phyloP scores from a whole-genome alignment of 176 grass and related monocot species.

The Eleusine indica region DNA sequence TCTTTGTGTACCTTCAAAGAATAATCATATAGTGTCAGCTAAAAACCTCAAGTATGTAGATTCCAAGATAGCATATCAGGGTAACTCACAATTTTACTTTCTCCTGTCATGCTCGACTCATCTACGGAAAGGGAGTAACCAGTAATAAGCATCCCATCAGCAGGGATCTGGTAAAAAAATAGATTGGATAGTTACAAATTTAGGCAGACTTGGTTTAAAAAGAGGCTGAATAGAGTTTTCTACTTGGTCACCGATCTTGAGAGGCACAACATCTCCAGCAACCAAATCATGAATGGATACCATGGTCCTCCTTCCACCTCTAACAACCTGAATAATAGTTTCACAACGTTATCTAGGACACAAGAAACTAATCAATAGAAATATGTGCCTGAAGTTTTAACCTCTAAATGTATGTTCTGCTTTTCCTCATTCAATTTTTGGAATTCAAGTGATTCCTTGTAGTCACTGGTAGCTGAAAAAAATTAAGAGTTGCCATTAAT shows the following conservation, averaged over 20 bases:
- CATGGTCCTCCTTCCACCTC: conserved; percentile 72
- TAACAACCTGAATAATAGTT: conserved; percentile 65
- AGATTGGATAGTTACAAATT: too few species aligned
- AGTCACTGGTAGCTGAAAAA: conserved; percentile 75
- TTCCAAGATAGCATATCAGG: conserved; percentile 1
- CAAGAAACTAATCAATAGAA: not conserved
- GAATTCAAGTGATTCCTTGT: conserved; percentile 87
- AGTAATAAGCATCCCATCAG: conserved; percentile 79
- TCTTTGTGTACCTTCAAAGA: conserved; percentile 74
- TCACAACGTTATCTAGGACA: not conserved
- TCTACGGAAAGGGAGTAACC: conserved; percentile 90
- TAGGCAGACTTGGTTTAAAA: conserved; percentile 23
- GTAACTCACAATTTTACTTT: conserved; percentile 87
- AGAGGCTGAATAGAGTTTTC: not conserved
- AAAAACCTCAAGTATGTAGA: conserved; percentile 13
- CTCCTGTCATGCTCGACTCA: conserved; percentile 97
- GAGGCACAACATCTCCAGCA: conserved; percentile 81
- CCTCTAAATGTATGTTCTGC: conserved; percentile 85
- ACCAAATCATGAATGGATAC: conserved; percentile 90
- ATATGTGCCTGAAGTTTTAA: conserved; percentile 27
- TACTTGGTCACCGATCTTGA: conserved; percentile 99
- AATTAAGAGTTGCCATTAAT: not conserved
- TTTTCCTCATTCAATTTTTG: conserved; percentile 97
- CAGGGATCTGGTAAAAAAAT: conserved; percentile 60
- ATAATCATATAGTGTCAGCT: conserved; percentile 27